A percentile compares a stretch with the other conserved stretches of the same genome.
Conservation (phyloP, 2,329 filamentous ascomycete genomes). For the Aaosphaeria pasadenensis region DNA sequence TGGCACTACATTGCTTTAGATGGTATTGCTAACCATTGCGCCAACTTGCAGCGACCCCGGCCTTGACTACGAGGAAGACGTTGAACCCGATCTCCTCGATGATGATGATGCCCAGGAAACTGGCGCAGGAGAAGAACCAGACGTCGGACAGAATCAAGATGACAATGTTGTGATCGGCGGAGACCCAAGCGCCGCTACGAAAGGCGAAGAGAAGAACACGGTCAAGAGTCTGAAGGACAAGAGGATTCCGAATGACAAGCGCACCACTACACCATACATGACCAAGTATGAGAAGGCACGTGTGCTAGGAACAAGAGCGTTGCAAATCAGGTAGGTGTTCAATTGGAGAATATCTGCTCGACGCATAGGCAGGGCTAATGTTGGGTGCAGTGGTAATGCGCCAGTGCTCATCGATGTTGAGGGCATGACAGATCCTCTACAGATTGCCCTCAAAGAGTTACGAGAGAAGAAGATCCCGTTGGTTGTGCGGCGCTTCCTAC, state of each 20-base stretch:
- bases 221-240: conserved; percentile 66
- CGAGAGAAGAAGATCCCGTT: conserved; percentile 98
- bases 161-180: conserved; percentile 48
- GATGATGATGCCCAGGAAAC: conserved; percentile 58
- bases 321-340: conserved; percentile 81
- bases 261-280: conserved; percentile 96
- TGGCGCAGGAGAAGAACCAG: conserved; percentile 35
- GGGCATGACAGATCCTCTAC: conserved; percentile 94
- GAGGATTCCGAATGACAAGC: conserved; percentile 84
- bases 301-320: conserved; percentile 85
- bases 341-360: not conserved
- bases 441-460: conserved; percentile 97
- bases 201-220: conserved; percentile 49
- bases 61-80: conserved; percentile 57
- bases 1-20: not conserved
- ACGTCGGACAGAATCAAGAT: conserved; percentile 26
- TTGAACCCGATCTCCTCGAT: conserved; percentile 64
- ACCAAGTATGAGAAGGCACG: conserved; percentile 97
- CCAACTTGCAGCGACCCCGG: conserved; percentile 34
- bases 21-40: not conserved
- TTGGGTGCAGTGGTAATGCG: conserved; percentile 77
- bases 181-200: conserved; percentile 51
- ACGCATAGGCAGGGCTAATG: not conserved
- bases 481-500: conserved; percentile 91
- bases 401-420: conserved; percentile 95